Percentiles rank a stretch among this genome's conserved stretches.
Conservation (phyloP, 805 yeast genomes). For the Starmerella stigmatis region DNA sequence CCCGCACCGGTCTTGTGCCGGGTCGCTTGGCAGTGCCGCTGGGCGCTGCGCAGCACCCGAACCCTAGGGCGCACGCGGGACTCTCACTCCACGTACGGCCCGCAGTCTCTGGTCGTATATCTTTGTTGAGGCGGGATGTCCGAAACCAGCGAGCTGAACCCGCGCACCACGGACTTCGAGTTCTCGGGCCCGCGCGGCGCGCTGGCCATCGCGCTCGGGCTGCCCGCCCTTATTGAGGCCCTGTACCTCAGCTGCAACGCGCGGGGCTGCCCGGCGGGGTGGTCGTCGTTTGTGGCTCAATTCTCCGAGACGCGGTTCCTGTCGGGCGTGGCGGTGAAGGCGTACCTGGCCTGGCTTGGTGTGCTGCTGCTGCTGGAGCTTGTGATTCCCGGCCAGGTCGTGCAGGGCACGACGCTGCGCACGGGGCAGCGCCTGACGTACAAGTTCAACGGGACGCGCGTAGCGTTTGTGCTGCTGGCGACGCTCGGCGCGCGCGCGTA, state of each 20-base stretch:
- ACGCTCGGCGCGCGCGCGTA: constrained; percentile 44
- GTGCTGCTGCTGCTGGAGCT: constrained; percentile 53
- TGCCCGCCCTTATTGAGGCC: constrained; percentile 53
- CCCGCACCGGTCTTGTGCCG: too few species aligned
- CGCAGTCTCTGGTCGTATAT: too few species aligned
- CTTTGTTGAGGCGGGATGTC: not conserved
- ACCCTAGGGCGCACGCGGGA: too few species aligned
- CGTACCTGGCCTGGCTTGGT: constrained; percentile 64
- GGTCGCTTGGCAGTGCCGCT: too few species aligned
- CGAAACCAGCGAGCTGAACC: constrained; percentile 38
- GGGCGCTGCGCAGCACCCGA: too few species aligned
- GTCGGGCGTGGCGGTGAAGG: constrained; percentile 42
- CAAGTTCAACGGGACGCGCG: constrained; percentile 68
- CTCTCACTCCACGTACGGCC: too few species aligned
- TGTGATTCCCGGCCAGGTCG: constrained; percentile 51
- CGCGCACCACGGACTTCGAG: constrained; percentile 59
- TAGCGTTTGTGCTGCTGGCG: constrained; percentile 36
- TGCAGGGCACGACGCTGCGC: constrained; percentile 59
- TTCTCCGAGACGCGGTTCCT: constrained; percentile 20
- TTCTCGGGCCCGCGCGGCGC: constrained; percentile 77
- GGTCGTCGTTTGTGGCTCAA: constrained; percentile 17
- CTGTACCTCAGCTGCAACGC: constrained; percentile 57
- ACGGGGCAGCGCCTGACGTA: constrained; percentile 64
- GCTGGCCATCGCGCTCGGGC: constrained; percentile 46
- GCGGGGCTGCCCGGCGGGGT: constrained; percentile 28